Evolutionary conservation across 2,329 filamentous ascomycete species (phyloP).

Genomic region (Orbilia javanica): DNA sequence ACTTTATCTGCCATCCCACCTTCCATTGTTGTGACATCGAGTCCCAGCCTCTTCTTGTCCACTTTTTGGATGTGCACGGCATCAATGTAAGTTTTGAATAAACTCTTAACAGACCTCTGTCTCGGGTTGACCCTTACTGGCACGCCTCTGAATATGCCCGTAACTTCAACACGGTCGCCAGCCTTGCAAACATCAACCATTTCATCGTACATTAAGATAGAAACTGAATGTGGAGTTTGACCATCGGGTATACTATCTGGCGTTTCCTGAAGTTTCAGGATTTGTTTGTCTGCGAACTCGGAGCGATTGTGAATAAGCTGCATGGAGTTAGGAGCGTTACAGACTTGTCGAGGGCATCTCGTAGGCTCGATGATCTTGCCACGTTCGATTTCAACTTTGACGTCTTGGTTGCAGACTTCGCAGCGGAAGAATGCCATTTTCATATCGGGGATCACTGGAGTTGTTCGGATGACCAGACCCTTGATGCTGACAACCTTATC

Average conservation of each 20-base stretch:
- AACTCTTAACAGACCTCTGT: constrained; percentile 89
- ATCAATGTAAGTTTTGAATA: constrained; percentile 98
- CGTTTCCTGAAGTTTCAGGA: constrained; percentile 98
- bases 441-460: constrained; percentile 98
- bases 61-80: constrained; percentile 96
- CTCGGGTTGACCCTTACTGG: constrained; percentile 94
- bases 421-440: constrained; percentile 95
- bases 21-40: constrained; percentile 88
- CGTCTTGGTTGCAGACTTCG: constrained; percentile 89
- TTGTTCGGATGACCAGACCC: constrained; percentile 93
- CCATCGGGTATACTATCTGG: constrained; percentile 94
- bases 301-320: constrained; percentile 97
- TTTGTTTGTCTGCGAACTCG: constrained; percentile 94
- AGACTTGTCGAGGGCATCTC: constrained; percentile 81
- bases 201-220: constrained; percentile 95
- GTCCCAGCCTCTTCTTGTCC: constrained; percentile 92
- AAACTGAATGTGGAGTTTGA: constrained; percentile 97
- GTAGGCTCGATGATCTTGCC: constrained; percentile 97
- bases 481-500: constrained; percentile 96
- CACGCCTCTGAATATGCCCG: constrained; percentile 95
- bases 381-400: constrained; percentile 90
- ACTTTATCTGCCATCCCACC: constrained; percentile 81
- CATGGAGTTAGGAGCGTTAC: constrained; percentile 92
- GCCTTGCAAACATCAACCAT: constrained; percentile 98
- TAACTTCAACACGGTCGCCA: constrained; percentile 94